phyloP scores from a whole-genome alignment of 768 basidiomycete species.

The Mycena galopus region DNA sequence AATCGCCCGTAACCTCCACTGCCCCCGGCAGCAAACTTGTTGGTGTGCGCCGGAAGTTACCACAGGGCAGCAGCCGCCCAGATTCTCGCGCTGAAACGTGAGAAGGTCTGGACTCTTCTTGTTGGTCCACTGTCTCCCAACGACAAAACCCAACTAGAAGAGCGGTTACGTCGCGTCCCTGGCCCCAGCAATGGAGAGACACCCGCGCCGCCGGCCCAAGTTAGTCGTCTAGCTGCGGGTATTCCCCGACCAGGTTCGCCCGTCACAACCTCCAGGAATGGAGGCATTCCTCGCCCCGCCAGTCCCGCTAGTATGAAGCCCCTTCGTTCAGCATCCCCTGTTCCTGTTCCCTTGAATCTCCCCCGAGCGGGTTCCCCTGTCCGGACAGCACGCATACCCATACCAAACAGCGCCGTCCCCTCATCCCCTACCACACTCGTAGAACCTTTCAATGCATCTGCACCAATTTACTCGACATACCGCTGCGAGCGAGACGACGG shows the following conservation, averaged over 20 bases:
- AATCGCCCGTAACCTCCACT: conserved; percentile 56
- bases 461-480: not conserved
- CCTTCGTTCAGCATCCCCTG: conserved; percentile 57
- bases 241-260: conserved; percentile 66
- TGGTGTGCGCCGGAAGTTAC: conserved; percentile 80
- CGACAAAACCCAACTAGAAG: conserved; percentile 94
- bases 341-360: conserved; percentile 43
- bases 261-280: conserved; percentile 53
- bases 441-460: too few species aligned
- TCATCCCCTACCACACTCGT: conserved; percentile 58
- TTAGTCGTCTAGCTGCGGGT: conserved; percentile 65
- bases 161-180: conserved; percentile 85
- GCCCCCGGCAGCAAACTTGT: conserved; percentile 58
- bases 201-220: conserved; percentile 58
- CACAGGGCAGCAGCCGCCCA: conserved; percentile 69
- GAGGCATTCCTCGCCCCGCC: conserved; percentile 60
- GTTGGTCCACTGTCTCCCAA: conserved; percentile 84
- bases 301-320: conserved; percentile 55
- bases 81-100: conserved; percentile 71
- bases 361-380: conserved; percentile 59
- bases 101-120: conserved; percentile 85
- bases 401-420: conserved; percentile 47
- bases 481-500: not conserved
- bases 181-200: conserved; percentile 68
- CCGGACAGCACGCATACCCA: conserved; percentile 47